phyloP scores from a whole-genome alignment of 2,329 filamentous ascomycete genomes.

The Alternaria incomplexa region DNA sequence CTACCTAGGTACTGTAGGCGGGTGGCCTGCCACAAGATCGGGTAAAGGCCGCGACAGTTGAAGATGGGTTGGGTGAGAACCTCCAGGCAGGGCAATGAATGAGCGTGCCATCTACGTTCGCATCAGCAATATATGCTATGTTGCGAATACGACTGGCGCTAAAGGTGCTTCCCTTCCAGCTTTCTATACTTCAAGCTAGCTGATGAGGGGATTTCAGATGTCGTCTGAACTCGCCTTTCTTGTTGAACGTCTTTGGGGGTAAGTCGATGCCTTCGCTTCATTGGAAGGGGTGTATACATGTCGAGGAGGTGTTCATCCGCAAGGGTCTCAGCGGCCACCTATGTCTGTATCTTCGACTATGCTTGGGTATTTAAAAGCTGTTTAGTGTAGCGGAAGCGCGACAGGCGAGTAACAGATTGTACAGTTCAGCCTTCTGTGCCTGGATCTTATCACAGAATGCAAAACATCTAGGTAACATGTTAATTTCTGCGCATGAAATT shows the following conservation, averaged over 20 bases:
- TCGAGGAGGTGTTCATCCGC: not conserved
- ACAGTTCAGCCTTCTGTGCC: not conserved
- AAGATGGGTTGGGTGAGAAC: not conserved
- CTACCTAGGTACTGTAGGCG: not conserved
- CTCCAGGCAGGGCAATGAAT: not conserved
- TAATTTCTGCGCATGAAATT: not conserved
- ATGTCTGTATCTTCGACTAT: not conserved
- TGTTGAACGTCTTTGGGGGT: not conserved
- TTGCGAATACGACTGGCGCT: no score
- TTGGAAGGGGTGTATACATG: not conserved
- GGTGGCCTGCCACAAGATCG: fast-evolving
- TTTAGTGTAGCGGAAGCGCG: not conserved
- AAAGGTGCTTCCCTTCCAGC: no score
- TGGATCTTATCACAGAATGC: not conserved
- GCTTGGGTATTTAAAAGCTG: not conserved
- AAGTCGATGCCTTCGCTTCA: not conserved
- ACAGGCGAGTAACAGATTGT: not conserved
- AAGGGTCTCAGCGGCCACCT: not conserved
- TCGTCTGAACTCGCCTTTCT: not conserved
- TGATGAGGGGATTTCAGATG: not conserved
- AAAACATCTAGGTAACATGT: not conserved
- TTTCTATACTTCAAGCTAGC: not conserved
- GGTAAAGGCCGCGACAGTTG: not conserved
- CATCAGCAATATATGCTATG: no score
- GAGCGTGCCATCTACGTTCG: no score